phyloP scores from a whole-genome alignment of 805 yeast genomes.

The Saccharomyces jurei region DNA sequence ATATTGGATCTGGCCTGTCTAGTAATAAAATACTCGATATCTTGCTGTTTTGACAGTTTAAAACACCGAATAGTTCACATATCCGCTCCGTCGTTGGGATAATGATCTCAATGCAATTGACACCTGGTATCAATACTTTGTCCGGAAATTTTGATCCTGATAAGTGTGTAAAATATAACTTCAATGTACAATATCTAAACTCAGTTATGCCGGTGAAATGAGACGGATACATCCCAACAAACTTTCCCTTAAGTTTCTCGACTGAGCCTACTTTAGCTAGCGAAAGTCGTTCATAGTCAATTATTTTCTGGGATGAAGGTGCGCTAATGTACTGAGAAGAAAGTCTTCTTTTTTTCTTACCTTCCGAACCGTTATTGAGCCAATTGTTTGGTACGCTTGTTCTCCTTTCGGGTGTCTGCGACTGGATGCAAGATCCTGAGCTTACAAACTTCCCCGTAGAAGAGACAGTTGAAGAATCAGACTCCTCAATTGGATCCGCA shows the following conservation, averaged over 20 bases:
- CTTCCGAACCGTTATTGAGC: not conserved
- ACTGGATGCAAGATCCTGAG: not conserved
- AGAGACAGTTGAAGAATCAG: slow-evolving; percentile 1
- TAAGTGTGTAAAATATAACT: slow-evolving; percentile 1
- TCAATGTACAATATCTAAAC: not conserved
- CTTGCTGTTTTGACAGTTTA: not conserved
- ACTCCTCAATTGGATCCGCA: slow-evolving; percentile 6
- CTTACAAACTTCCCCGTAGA: not conserved
- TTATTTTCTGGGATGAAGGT: not conserved
- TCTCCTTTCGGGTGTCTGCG: not conserved
- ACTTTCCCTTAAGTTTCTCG: not conserved
- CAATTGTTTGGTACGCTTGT: not conserved
- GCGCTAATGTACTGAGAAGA: not conserved
- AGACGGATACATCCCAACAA: slow-evolving; percentile 2
- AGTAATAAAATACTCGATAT: not conserved
- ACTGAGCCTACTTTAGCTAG: not conserved
- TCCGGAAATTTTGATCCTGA: not conserved
- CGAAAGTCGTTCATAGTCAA: not conserved
- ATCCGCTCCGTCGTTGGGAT: not conserved
- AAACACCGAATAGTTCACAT: not conserved
- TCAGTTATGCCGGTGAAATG: not conserved
- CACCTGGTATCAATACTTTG: not conserved
- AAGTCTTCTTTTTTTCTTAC: not conserved
- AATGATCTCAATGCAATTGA: slow-evolving; percentile 4
- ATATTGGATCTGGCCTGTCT: not conserved